These are phyloP conservation scores for Myriosclerotinia duriaeana DNA, from an alignment of 2,329 filamentous ascomycete genomes.

Conservation along the genomic window DNA sequence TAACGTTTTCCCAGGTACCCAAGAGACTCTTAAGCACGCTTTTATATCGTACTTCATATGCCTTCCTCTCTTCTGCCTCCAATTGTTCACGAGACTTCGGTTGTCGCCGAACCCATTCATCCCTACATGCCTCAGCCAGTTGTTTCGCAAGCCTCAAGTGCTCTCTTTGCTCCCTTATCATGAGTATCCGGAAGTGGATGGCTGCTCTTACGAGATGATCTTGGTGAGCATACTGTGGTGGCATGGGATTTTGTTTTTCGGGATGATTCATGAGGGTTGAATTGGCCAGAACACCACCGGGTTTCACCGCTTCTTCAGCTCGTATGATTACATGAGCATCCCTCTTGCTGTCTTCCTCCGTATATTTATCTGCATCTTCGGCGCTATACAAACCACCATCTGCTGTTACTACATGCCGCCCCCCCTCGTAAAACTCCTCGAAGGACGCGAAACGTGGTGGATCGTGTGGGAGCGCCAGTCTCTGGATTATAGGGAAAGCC, in stretches of 20 bases:
- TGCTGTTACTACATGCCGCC: constrained; percentile 53
- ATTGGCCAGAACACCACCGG: constrained; percentile 72
- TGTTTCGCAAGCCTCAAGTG: constrained; percentile 77
- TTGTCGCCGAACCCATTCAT: constrained; percentile 71
- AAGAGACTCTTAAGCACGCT: constrained; percentile 60
- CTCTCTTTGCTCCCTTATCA: constrained; percentile 74
- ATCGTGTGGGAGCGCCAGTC: constrained; percentile 47
- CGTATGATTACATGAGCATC: constrained; percentile 70
- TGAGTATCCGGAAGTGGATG: constrained; percentile 74
- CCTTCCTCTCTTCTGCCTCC: constrained; percentile 70
- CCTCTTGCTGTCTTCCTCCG: constrained; percentile 59
- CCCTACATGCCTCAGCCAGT: constrained; percentile 73
- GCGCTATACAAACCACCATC: constrained; percentile 55
- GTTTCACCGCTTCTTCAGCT: constrained; percentile 70
- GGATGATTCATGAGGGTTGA: constrained; percentile 69
- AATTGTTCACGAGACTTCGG: constrained; percentile 79
- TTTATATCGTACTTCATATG: constrained; percentile 68
- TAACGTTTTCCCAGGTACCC: constrained; percentile 65
- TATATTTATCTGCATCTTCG: constrained; percentile 58
- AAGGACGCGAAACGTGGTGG: constrained; percentile 55
- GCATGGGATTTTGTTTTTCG: constrained; percentile 68
- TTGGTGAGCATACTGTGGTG: constrained; percentile 80
- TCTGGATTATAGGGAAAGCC: constrained; percentile 55
- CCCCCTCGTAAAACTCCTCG: constrained; percentile 56
- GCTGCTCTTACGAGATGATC: constrained; percentile 83